A percentile compares a stretch with the other conserved stretches of the same genome.
These are phyloP conservation scores for Xylaria sp. DNA, from an alignment of 2,329 filamentous ascomycete species.

Conservation along the genomic window DNA sequence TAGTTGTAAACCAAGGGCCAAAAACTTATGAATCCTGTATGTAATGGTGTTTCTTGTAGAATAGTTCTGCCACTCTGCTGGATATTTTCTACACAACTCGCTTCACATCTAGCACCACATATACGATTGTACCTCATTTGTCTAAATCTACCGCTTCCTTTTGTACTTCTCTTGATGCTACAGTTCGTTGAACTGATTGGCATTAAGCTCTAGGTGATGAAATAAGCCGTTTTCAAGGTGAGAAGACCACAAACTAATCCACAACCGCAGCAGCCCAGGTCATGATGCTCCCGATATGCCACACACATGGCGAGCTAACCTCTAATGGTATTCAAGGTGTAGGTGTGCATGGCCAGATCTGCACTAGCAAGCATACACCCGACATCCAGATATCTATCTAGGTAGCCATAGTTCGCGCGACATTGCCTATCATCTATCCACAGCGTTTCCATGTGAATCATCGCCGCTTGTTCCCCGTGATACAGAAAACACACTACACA, in stretches of 20 bases:
- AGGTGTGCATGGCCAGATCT: conserved; percentile 22
- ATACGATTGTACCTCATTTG: neutral
- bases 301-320: conserved; percentile 5
- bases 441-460: conserved; percentile 11
- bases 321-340: conserved; percentile 11
- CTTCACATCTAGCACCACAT: neutral
- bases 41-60: conserved; percentile 1
- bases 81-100: neutral
- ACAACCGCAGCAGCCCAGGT: neutral
- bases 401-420: conserved; percentile 24
- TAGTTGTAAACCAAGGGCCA: neutral
- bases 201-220: too few species aligned
- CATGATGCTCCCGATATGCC: neutral
- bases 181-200: neutral
- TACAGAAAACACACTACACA: conserved; percentile 8
- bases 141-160: neutral
- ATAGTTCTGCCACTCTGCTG: conserved; percentile 5
- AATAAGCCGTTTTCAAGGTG: neutral
- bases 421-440: conserved; percentile 16
- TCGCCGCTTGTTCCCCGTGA: conserved; percentile 13
- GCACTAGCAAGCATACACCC: conserved; percentile 22
- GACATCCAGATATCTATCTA: conserved; percentile 15
- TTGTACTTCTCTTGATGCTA: neutral
- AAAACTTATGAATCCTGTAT: conserved; percentile 1
- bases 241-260: neutral